Evolutionary conservation across 2,329 filamentous ascomycete genomes (phyloP).

Genomic region (Bisporella sp.): DNA sequence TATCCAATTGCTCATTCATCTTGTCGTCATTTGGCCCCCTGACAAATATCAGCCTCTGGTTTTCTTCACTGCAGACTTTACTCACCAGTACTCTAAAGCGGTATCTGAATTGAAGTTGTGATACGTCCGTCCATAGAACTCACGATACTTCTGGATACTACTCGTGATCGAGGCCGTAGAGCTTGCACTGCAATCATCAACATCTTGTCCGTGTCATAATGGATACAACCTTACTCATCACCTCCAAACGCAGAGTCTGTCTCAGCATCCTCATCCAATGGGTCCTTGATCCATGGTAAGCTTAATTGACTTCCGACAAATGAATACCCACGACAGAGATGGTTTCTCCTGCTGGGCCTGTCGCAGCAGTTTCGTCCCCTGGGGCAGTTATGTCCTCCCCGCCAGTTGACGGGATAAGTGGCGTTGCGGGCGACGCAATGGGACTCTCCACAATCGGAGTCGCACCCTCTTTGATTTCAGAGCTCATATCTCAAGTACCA

Average conservation of each 20-base stretch:
- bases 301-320: background rate
- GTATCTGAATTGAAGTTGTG: constrained; percentile 5
- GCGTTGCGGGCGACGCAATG: background rate
- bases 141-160: constrained; percentile 7
- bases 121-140: constrained; percentile 5
- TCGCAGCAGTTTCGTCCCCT: background rate
- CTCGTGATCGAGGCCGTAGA: constrained; percentile 5
- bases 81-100: background rate
- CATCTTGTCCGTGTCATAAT: background rate
- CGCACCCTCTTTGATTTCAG: background rate
- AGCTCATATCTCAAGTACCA: background rate
- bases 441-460: background rate
- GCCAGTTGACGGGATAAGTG: background rate
- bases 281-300: background rate
- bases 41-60: background rate
- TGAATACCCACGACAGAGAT: background rate
- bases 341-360: background rate
- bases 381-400: background rate
- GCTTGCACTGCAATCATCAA: constrained; percentile 2
- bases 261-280: background rate
- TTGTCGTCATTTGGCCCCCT: constrained; percentile 6
- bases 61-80: background rate
- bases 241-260: constrained; percentile 4
- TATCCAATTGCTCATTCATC: constrained; percentile 7
- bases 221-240: constrained; percentile 2